Evolutionary conservation across 2,329 filamentous ascomycete species (phyloP).

Genomic region (Aspergillus niger): DNA sequence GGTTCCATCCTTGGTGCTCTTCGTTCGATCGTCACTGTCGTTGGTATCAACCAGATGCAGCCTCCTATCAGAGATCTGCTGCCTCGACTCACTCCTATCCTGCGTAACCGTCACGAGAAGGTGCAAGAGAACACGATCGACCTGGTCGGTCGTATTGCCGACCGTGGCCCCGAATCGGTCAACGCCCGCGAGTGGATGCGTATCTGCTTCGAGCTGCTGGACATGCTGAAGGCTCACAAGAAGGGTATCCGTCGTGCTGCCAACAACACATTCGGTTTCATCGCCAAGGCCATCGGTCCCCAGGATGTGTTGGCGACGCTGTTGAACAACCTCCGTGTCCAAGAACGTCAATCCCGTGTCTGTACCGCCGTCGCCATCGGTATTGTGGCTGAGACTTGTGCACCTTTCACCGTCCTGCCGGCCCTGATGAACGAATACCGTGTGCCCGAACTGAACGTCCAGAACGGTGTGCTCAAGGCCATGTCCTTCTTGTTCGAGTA

Average conservation of each 20-base stretch:
- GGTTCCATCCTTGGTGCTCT: slow-evolving; percentile 94
- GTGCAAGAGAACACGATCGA: slow-evolving; percentile 99
- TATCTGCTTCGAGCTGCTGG: slow-evolving; percentile 97
- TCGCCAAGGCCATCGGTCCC: slow-evolving; percentile 96
- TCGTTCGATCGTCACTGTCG: slow-evolving; percentile 94
- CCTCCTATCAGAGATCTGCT: slow-evolving; percentile 95
- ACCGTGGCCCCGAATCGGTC: slow-evolving; percentile 93
- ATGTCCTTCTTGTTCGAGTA: slow-evolving; percentile 98
- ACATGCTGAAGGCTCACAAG: slow-evolving; percentile 99
- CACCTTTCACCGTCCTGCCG: slow-evolving; percentile 96
- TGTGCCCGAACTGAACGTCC: slow-evolving; percentile 96
- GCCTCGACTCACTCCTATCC: slow-evolving; percentile 92
- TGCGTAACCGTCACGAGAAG: slow-evolving; percentile 97
- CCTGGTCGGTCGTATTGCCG: slow-evolving; percentile 94
- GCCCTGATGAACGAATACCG: slow-evolving; percentile 99
- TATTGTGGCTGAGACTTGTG: slow-evolving; percentile 97
- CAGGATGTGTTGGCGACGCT: slow-evolving; percentile 95
- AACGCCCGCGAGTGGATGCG: slow-evolving; percentile 99
- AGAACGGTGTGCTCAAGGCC: slow-evolving; percentile 97
- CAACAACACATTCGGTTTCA: slow-evolving; percentile 99
- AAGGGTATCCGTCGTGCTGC: slow-evolving; percentile 97
- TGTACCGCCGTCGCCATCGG: slow-evolving; percentile 98
- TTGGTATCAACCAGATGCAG: slow-evolving; percentile 97
- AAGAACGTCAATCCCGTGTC: slow-evolving; percentile 96
- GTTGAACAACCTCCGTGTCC: slow-evolving; percentile 93